Conservation (phyloP, 192 early-diverging fungal genomes). For the Paraglomus brasilianum region DNA sequence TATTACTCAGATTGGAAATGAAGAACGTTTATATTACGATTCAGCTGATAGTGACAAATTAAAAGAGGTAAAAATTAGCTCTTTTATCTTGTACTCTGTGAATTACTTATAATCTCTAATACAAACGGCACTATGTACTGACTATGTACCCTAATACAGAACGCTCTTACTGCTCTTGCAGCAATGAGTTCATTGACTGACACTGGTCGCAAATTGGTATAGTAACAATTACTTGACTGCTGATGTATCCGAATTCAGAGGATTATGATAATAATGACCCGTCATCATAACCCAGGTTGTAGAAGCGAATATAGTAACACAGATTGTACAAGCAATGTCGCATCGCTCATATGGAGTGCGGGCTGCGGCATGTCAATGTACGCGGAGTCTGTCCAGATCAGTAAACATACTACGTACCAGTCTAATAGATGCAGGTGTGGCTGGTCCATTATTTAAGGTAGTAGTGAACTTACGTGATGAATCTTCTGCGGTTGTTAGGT, state of each 20-base stretch:
- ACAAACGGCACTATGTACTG: background rate
- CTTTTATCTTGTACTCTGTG: background rate
- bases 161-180: conserved; percentile 66
- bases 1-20: conserved; percentile 43
- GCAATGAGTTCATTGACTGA: conserved; percentile 69
- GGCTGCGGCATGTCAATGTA: conserved; percentile 76
- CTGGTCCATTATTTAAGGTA: conserved; percentile 65
- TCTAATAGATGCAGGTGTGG: conserved; percentile 76
- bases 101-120: conserved; percentile 4
- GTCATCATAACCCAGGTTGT: conserved; percentile 50
- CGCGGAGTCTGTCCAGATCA: conserved; percentile 71
- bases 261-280: background rate
- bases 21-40: conserved; percentile 43
- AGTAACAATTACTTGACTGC: conserved; percentile 5
- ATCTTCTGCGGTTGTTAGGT: background rate
- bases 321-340: conserved; percentile 65
- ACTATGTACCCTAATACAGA: conserved; percentile 44
- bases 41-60: conserved; percentile 54
- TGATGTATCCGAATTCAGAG: background rate
- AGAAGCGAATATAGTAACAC: conserved; percentile 71
- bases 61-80: conserved; percentile 52
- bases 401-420: conserved; percentile 74
- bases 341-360: conserved; percentile 58
- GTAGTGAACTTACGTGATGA: background rate
- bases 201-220: conserved; percentile 66